Conservation (phyloP, 1,139 yeast species). For the Kurtzmaniella natalensis region DNA sequence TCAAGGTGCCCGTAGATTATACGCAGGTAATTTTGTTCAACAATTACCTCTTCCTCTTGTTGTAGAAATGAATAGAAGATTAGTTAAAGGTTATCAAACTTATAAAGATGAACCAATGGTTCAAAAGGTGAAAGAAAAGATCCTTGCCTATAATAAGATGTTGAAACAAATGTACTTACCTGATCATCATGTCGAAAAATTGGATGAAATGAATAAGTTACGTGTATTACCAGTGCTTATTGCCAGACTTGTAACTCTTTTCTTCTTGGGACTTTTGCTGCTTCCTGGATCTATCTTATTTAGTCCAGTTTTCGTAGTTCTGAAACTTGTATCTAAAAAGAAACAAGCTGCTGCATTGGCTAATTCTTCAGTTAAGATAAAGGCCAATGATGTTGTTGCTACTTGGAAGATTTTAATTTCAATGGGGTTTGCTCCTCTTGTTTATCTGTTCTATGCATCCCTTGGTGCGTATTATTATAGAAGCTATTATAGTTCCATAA, state of each 20-base stretch:
- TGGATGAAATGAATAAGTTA: constrained; percentile 45
- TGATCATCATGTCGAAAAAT: constrained; percentile 83
- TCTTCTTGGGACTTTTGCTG: constrained; percentile 55
- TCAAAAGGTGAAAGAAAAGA: constrained; percentile 52
- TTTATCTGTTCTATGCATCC: constrained; percentile 76
- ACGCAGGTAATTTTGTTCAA: constrained; percentile 67
- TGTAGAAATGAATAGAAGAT: constrained; percentile 84
- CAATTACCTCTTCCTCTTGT: constrained; percentile 76
- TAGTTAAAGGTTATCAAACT: constrained; percentile 73
- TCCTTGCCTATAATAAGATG: constrained; percentile 63
- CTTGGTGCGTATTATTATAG: constrained; percentile 53
- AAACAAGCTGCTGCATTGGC: constrained; percentile 81
- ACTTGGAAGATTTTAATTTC: constrained; percentile 94
- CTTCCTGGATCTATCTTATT: constrained; percentile 84
- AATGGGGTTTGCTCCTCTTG: constrained; percentile 82
- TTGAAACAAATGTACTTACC: constrained; percentile 70
- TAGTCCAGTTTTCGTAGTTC: constrained; percentile 81
- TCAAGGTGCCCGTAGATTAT: constrained; percentile 89
- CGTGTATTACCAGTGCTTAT: constrained; percentile 44
- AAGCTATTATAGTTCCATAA: constrained; percentile 17
- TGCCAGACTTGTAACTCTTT: constrained; percentile 50
- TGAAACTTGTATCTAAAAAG: constrained; percentile 63
- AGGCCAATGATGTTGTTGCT: constrained; percentile 89
- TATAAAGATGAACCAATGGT: constrained; percentile 72
- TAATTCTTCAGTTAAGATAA: constrained; percentile 83